These are phyloP conservation scores for Solanum acaule DNA, from an alignment of 257 asterid genomes.

Conservation along the genomic window DNA sequence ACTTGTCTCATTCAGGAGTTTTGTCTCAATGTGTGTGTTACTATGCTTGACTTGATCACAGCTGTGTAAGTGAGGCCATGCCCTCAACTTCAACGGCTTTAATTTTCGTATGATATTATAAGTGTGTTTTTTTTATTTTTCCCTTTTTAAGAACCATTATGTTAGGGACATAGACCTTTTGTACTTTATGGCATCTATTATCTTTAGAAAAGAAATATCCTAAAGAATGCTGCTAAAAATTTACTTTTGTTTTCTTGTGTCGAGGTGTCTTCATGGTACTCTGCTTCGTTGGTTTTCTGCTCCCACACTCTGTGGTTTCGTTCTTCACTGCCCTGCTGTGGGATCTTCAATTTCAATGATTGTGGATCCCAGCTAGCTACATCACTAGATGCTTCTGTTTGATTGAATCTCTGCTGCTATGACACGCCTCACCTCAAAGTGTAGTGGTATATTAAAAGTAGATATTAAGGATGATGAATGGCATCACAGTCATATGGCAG, in stretches of 20 bases:
- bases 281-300: constrained; percentile 92
- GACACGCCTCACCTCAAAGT: constrained; percentile 49
- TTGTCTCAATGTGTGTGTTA: constrained; percentile 41
- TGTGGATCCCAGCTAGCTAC: constrained; percentile 88
- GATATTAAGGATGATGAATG: constrained; percentile 33
- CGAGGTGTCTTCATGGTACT: constrained; percentile 86
- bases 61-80: constrained; percentile 63
- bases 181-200: constrained; percentile 30
- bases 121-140: neutral
- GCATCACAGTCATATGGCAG: constrained; percentile 62
- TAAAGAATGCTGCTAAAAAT: constrained; percentile 35
- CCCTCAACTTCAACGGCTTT: constrained; percentile 67
- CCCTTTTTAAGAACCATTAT: neutral
- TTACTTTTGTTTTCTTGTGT: constrained; percentile 62
- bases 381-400: constrained; percentile 74
- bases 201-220: constrained; percentile 13
- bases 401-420: constrained; percentile 62
- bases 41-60: constrained; percentile 50
- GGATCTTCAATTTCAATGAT: constrained; percentile 87
- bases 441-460: constrained; percentile 41
- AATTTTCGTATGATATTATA: neutral
- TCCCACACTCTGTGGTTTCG: constrained; percentile 78
- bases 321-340: constrained; percentile 72
- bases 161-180: neutral
- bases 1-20: constrained; percentile 8